Conservation (phyloP, 208 protist genomes). For the Trypanosomatidae sp. region DNA sequence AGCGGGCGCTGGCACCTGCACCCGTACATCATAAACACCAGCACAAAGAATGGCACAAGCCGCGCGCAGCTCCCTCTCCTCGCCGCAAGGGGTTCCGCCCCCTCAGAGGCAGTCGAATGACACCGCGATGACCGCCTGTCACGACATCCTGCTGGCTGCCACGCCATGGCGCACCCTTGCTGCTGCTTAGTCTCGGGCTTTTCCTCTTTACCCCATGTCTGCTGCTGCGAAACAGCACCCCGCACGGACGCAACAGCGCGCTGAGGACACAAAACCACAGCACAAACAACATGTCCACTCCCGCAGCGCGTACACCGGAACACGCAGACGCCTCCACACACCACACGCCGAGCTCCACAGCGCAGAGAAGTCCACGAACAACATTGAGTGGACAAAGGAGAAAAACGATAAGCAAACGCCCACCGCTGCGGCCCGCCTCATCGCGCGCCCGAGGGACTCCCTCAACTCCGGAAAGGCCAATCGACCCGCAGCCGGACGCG, state of each 20-base stretch:
- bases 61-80: background rate
- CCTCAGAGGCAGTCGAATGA: background rate
- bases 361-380: background rate
- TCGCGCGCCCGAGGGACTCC: background rate
- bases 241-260: background rate
- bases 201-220: no score
- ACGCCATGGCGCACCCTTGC: background rate
- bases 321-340: background rate
- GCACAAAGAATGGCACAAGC: background rate
- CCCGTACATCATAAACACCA: background rate
- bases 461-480: background rate
- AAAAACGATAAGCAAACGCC: background rate
- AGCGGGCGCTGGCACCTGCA: background rate
- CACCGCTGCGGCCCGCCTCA: background rate
- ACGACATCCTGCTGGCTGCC: background rate
- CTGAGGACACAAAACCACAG: background rate
- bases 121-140: background rate
- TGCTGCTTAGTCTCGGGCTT: background rate
- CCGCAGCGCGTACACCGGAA: background rate
- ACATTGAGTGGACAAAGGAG: background rate
- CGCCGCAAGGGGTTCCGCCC: background rate
- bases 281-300: background rate
- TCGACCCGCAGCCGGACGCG: background rate
- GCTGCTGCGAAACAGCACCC: no score
- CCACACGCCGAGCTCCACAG: background rate